These are phyloP conservation scores for Crithidia thermophila DNA, from an alignment of 208 protist species.

Conservation along the genomic window DNA sequence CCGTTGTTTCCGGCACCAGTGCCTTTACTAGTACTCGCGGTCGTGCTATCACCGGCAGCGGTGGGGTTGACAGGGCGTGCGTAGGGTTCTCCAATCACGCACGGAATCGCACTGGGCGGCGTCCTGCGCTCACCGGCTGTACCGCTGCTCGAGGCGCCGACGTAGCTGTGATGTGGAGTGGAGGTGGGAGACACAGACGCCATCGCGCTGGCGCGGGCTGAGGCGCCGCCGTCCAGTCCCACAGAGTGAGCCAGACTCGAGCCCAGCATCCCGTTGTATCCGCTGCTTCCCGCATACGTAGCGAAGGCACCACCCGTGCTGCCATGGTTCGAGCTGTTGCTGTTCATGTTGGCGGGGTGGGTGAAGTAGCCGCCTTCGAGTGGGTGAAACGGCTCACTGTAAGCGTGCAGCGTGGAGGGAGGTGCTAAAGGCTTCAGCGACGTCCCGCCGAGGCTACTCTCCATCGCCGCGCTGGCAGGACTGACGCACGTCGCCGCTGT, in stretches of 20 bases:
- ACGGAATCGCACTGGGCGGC: too few relatives aligned
- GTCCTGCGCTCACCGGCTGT: too few relatives aligned
- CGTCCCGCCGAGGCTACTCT: not conserved
- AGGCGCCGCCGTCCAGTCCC: not conserved
- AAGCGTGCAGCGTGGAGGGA: not conserved
- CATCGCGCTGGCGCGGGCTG: not conserved
- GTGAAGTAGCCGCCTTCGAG: too few relatives aligned
- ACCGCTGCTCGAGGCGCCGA: too few relatives aligned
- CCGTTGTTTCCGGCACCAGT: too few relatives aligned
- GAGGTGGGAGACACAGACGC: slow-evolving; percentile 4
- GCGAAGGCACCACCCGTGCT: not conserved
- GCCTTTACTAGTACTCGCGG: too few relatives aligned
- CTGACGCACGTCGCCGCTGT: not conserved
- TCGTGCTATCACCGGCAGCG: too few relatives aligned
- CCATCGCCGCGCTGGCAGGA: not conserved
- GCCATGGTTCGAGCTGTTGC: not conserved
- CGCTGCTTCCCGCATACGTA: too few relatives aligned
- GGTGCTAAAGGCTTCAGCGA: not conserved
- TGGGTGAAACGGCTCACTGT: slow-evolving; percentile 4
- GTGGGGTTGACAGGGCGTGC: too few relatives aligned
- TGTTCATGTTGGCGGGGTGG: not conserved
- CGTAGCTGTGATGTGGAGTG: slow-evolving; percentile 3
- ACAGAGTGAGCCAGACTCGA: not conserved
- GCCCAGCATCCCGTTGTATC: not conserved
- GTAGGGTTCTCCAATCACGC: too few relatives aligned